phyloP scores from a whole-genome alignment of 148 eudicot species.

The Vaccinium corymbosum region DNA sequence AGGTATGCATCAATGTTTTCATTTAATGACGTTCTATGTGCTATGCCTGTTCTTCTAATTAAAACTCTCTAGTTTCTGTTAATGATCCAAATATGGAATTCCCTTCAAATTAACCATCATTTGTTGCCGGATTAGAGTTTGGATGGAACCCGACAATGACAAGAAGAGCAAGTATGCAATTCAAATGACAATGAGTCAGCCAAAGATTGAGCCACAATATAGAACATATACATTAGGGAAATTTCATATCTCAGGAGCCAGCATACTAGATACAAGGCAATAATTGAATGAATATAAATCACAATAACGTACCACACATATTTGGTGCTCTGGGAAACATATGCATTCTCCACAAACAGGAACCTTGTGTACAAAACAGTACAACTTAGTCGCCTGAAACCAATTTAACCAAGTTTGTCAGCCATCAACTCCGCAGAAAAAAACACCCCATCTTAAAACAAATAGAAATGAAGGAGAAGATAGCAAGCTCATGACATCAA shows the following conservation, averaged over 20 bases:
- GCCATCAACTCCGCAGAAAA: background rate
- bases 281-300: background rate
- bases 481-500: background rate
- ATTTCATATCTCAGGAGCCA: background rate
- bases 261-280: background rate
- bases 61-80: background rate
- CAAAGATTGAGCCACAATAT: background rate
- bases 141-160: background rate
- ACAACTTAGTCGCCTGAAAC: constrained; percentile 88
- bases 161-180: background rate
- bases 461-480: background rate
- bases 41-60: background rate
- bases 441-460: background rate
- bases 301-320: constrained; percentile 80
- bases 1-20: background rate
- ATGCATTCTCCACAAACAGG: constrained; percentile 99
- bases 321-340: constrained; percentile 95
- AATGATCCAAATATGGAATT: background rate
- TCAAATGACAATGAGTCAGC: background rate
- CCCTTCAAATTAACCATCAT: background rate
- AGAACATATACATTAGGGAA: background rate
- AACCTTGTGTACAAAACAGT: constrained; percentile 97
- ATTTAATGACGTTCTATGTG: too few species aligned
- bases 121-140: background rate
- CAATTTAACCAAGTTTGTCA: background rate